Evolutionary conservation across 2,329 filamentous ascomycete genomes (phyloP).

Genomic region (Bipolaris cookei): DNA sequence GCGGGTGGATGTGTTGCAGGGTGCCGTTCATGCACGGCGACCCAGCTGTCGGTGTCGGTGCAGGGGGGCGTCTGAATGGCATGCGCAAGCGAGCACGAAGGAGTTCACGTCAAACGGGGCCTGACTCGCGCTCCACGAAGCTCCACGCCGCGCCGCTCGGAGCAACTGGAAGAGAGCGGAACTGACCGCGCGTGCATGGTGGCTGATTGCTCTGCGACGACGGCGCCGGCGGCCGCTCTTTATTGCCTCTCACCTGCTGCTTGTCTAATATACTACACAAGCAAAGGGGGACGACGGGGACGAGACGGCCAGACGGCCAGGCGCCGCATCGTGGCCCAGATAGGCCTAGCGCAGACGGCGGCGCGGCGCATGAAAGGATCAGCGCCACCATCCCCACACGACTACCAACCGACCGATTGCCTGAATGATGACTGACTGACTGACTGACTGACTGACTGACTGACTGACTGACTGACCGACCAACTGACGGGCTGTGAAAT

Average conservation of each 20-base stretch:
- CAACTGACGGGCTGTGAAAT: slow-evolving; percentile 20
- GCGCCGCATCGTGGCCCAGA: background rate
- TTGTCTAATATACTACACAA: too few species aligned
- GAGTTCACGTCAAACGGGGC: slow-evolving; percentile 28
- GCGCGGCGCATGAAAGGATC: background rate
- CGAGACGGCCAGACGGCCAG: background rate
- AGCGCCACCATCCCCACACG: slow-evolving; percentile 14
- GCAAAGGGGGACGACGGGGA: background rate
- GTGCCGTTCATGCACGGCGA: slow-evolving; percentile 28
- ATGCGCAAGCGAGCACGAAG: slow-evolving; percentile 31
- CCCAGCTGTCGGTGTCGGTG: slow-evolving; percentile 14
- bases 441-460: background rate
- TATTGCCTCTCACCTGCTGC: background rate
- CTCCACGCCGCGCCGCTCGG: slow-evolving; percentile 4
- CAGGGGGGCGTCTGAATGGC: slow-evolving; percentile 21
- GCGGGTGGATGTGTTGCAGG: slow-evolving; percentile 24
- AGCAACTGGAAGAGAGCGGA: slow-evolving; percentile 22
- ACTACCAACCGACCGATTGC: slow-evolving; percentile 5
- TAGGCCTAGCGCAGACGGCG: slow-evolving; percentile 1
- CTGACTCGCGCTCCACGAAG: slow-evolving; percentile 15
- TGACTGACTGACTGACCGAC: slow-evolving; percentile 7
- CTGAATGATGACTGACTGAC: background rate
- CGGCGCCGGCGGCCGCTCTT: slow-evolving; percentile 17
- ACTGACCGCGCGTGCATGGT: slow-evolving; percentile 23
- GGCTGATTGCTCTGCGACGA: slow-evolving; percentile 24